Percentiles rank a stretch among this genome's conserved stretches.
phyloP scores from a whole-genome alignment of 2,329 filamentous ascomycete species.

The Parascedosporium putredinis region DNA sequence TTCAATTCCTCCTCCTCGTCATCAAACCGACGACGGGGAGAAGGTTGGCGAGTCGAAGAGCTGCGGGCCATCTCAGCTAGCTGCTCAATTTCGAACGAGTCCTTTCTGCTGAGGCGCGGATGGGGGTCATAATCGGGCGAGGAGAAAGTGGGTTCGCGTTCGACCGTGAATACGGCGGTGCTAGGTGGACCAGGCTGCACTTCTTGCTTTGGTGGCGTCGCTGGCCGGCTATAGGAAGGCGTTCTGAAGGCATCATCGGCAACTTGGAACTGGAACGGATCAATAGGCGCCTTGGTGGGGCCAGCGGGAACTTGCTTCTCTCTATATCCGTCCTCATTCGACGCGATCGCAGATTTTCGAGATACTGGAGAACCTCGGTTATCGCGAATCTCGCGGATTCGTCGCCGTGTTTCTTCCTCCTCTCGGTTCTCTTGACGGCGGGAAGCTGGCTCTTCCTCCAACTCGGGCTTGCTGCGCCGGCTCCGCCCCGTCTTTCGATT shows the following conservation, averaged over 20 bases:
- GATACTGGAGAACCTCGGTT: not conserved
- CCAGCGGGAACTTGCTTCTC: conserved; percentile 16
- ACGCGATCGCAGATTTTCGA: conserved; percentile 7
- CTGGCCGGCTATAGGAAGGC: conserved; percentile 27
- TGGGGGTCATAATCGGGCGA: conserved; percentile 23
- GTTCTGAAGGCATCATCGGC: conserved; percentile 40
- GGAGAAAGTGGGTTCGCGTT: conserved; percentile 39
- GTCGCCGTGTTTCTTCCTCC: too few species aligned
- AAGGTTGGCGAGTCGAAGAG: conserved; percentile 15
- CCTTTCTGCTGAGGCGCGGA: conserved; percentile 34
- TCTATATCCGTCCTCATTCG: conserved; percentile 19
- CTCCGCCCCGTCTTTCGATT: conserved; percentile 16
- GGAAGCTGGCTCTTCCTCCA: not conserved
- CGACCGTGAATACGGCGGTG: conserved; percentile 35
- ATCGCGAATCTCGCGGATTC: not conserved
- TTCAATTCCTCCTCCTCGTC: conserved; percentile 34
- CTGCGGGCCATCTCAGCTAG: conserved; percentile 19
- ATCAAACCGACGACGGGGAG: conserved; percentile 18
- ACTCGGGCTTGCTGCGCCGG: conserved; percentile 13
- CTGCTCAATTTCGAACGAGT: conserved; percentile 35
- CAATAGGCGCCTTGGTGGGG: conserved; percentile 25
- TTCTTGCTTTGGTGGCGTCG: conserved; percentile 27
- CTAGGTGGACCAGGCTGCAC: not conserved
- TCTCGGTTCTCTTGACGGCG: not conserved
- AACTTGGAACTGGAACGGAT: conserved; percentile 52